These are phyloP conservation scores for Brassica balearica DNA, from an alignment of 441 rosid genomes.

Conservation along the genomic window DNA sequence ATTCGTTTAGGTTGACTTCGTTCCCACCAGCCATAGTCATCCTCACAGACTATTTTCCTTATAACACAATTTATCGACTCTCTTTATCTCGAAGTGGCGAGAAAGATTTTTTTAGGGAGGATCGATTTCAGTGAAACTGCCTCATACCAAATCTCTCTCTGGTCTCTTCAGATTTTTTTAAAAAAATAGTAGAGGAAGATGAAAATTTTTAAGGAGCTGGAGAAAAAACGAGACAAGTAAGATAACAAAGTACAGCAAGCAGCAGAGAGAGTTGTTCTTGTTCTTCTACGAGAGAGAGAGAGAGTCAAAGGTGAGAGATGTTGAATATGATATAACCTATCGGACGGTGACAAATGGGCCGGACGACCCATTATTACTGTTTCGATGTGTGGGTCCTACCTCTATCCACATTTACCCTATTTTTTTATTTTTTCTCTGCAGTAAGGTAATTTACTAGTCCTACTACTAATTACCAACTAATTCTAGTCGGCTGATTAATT, in stretches of 20 bases:
- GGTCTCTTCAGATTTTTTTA: too few species aligned
- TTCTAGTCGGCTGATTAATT: too few species aligned
- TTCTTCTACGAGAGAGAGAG: slow-evolving; percentile 10
- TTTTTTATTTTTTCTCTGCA: neutral
- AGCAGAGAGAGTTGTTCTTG: slow-evolving; percentile 2
- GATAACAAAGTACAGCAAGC: slow-evolving; percentile 11
- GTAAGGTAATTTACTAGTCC: neutral
- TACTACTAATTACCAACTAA: neutral
- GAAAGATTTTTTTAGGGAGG: too few species aligned
- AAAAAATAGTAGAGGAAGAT: too few species aligned
- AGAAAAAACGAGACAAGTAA: too few species aligned
- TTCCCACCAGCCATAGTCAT: slow-evolving; percentile 78
- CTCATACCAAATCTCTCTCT: neutral
- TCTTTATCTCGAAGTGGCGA: neutral
- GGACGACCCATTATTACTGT: slow-evolving; percentile 63
- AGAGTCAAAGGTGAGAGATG: slow-evolving; percentile 25
- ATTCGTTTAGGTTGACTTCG: slow-evolving; percentile 89
- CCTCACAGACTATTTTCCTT: neutral
- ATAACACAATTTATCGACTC: neutral
- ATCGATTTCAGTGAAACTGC: neutral
- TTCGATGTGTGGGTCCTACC: slow-evolving; percentile 48
- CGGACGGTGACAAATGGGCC: slow-evolving; percentile 38
- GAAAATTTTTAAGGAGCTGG: too few species aligned
- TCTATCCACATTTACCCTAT: neutral
- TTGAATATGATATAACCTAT: slow-evolving; percentile 17